These are phyloP conservation scores for Penicillium herquei DNA, from an alignment of 495 filamentous ascomycete species.

Conservation along the genomic window DNA sequence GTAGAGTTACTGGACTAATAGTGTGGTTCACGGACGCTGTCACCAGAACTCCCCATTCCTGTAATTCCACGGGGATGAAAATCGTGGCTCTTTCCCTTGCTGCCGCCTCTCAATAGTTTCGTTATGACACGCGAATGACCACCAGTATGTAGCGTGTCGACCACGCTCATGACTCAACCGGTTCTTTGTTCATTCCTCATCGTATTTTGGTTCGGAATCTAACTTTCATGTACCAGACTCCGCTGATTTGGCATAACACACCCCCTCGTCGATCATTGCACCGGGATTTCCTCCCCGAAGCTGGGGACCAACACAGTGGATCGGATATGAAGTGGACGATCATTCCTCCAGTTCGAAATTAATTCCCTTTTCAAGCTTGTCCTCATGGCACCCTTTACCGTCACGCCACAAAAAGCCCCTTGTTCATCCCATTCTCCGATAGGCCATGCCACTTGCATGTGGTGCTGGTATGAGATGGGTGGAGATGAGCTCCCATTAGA, in stretches of 20 bases:
- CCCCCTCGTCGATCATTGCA: slow-evolving; percentile 14
- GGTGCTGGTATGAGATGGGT: too few relatives aligned
- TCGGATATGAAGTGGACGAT: slow-evolving; percentile 18
- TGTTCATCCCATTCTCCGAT: too few relatives aligned
- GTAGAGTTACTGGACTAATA: slow-evolving; percentile 15
- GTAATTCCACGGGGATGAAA: slow-evolving; percentile 5
- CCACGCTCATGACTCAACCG: background rate
- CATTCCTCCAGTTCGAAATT: slow-evolving; percentile 10
- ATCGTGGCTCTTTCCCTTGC: slow-evolving; percentile 17
- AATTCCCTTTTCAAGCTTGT: background rate
- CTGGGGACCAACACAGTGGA: slow-evolving; percentile 12
- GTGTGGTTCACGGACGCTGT: slow-evolving; percentile 1
- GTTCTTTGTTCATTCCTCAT: background rate
- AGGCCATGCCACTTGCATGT: too few relatives aligned
- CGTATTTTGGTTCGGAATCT: background rate
- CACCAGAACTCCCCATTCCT: slow-evolving; percentile 3
- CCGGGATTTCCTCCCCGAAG: slow-evolving; percentile 22
- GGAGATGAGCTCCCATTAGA: too few relatives aligned
- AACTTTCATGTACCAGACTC: too few relatives aligned
- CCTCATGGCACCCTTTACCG: background rate
- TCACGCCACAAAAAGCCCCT: too few relatives aligned
- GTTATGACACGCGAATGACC: slow-evolving; percentile 6
- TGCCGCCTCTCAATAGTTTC: slow-evolving; percentile 15
- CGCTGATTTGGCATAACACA: too few relatives aligned
- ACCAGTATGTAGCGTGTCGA: background rate